Base-by-base conservation (phyloP, 768 basidiomycete genomes). In the Agaricus blazei region DNA sequence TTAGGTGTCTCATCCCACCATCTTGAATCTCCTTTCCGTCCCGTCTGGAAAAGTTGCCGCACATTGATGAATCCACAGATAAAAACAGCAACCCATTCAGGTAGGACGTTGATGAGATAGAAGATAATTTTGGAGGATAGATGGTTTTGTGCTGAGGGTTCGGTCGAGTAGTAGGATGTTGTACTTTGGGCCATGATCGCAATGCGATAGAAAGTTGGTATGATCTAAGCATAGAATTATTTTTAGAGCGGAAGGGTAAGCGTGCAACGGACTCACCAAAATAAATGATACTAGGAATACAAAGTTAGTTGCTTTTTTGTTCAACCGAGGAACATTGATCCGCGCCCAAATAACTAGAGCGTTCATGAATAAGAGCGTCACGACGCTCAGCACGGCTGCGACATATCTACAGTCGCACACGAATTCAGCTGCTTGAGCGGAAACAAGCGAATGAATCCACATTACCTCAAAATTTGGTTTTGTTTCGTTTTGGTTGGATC, bases 51-150 rank as follows among this genome's bases (percentile, higher is more conserved):
- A n/a, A 67, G 60, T 11, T 64, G 55, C 26, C 61, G 60, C 11
- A 71, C 60, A 28, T 70, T 68, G 36, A 65, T 62, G 15, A 38
- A 42, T 36, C 60, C 58, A 24, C 66, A 50, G 23, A 68, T 31
- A n/a, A 58, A 61, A 15, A 56, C 59, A 1, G 63, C 63, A 38
- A 64, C 31, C 65, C 67, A 71, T 48, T 72, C 72, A 1, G 70
- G 71, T 8, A 73, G 52, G 36, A 73, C 59, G 47, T 71, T 67
- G 28, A 72, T 55, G 23, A 68, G 40, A 51, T 73, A 73, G 54
- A 73, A 72, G 8, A 56, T 51, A 3, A 59, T 61, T 56, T 72
- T 72, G 42, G 64, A 67, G 0, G 36, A 37, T 12, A 47, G 15
- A 9, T 64, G 60, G 57, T 71, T 72, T 26, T 59, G 65, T 2